Percentiles rank a stretch among this genome's conserved stretches.
Conservation (phyloP, 2,329 filamentous ascomycete genomes). For the Colletotrichum sp. region DNA sequence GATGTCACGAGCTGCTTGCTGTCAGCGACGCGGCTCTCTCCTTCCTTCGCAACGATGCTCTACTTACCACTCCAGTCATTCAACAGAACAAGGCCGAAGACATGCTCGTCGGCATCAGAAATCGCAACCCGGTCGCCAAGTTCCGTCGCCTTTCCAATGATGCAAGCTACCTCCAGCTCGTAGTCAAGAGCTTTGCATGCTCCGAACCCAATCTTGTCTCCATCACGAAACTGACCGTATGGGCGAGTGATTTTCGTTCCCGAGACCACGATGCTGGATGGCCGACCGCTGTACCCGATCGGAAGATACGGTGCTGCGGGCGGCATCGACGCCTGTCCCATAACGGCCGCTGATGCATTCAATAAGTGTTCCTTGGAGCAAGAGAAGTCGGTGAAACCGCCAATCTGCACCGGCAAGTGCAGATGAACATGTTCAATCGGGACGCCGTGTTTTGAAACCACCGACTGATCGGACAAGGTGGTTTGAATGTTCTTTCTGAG, state of each 20-base stretch:
- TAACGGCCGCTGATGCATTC: slow-evolving; percentile 50
- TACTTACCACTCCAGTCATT: slow-evolving; percentile 66
- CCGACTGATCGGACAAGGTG: slow-evolving; percentile 24
- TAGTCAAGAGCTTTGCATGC: slow-evolving; percentile 42
- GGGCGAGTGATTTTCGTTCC: slow-evolving; percentile 54
- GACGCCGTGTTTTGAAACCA: neutral
- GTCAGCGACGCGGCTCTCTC: slow-evolving; percentile 9
- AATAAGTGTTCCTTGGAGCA: slow-evolving; percentile 57
- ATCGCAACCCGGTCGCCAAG: slow-evolving; percentile 41
- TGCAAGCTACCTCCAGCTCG: slow-evolving; percentile 48
- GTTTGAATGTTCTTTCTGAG: slow-evolving; percentile 46
- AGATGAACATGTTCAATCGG: slow-evolving; percentile 32
- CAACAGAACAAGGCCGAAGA: slow-evolving; percentile 67
- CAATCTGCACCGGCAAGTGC: slow-evolving; percentile 60
- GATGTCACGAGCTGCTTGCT: slow-evolving; percentile 58
- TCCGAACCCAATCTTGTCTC: slow-evolving; percentile 29
- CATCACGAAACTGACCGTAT: slow-evolving; percentile 42
- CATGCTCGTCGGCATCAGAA: slow-evolving; percentile 60
- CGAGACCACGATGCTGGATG: slow-evolving; percentile 56
- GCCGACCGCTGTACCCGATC: slow-evolving; percentile 59
- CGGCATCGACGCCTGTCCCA: slow-evolving; percentile 42
- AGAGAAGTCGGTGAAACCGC: slow-evolving; percentile 62
- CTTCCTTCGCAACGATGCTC: slow-evolving; percentile 29
- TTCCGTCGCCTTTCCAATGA: slow-evolving; percentile 45
- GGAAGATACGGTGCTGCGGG: slow-evolving; percentile 54